phyloP scores from a whole-genome alignment of 345 rosid species.

The Citrus sinensis region DNA sequence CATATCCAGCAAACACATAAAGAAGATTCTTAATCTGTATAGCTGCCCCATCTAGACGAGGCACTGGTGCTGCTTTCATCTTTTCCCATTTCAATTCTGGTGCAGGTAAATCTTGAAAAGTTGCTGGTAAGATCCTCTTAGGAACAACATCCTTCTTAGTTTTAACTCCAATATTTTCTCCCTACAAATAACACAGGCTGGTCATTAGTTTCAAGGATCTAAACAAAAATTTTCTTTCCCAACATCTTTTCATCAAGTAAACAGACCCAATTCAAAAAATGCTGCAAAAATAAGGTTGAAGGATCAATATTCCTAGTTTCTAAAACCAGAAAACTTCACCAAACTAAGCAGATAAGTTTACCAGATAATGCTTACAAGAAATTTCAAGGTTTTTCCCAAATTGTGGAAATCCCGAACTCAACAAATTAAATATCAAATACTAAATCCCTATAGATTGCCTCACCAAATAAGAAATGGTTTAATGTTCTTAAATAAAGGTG shows the following conservation, averaged over 20 bases:
- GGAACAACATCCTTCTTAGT: constrained; percentile 23
- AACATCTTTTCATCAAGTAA: neutral
- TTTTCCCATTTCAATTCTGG: constrained; percentile 81
- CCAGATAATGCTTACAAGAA: neutral
- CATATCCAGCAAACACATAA: constrained; percentile 92
- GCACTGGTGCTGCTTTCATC: constrained; percentile 88
- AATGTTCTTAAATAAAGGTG: neutral
- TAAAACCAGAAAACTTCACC: neutral
- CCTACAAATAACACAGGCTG: constrained; percentile 27
- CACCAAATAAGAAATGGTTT: neutral
- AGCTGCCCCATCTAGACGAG: constrained; percentile 93
- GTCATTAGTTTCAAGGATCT: neutral
- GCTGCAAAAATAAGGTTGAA: neutral
- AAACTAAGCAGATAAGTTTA: neutral
- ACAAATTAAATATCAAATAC: neutral
- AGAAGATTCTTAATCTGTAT: constrained; percentile 75
- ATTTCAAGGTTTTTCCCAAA: neutral
- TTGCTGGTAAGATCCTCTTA: constrained; percentile 73
- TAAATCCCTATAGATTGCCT: neutral
- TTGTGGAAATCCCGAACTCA: neutral
- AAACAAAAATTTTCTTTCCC: neutral
- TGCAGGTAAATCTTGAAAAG: constrained; percentile 87
- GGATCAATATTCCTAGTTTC: neutral
- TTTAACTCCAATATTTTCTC: constrained; percentile 20
- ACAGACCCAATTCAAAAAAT: neutral